Evolutionary conservation across 306 rosid genomes (phyloP), one percentile per base, ranked within the genome.

Genomic region (Mimosa bimucronata): DNA sequence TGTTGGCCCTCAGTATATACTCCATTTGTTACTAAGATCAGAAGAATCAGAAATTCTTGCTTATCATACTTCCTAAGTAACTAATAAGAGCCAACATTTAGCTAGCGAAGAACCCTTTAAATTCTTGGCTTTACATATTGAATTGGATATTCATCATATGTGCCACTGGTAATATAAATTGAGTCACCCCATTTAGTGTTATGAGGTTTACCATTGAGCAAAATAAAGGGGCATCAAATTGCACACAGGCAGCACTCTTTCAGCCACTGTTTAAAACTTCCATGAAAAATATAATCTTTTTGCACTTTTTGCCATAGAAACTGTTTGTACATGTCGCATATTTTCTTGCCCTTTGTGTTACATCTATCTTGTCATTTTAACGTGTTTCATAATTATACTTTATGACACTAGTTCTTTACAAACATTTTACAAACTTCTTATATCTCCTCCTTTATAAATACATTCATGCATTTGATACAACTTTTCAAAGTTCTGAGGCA

Each of bases 401-500:
- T 8, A 26, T 71, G 60, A 46, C 55, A 15, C 16, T 9, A 26
- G 26, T 26, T 29, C 28, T 46, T 78, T n/a, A 31, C 10, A 11
- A 76, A 42, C n/a, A 28, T 79, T 76, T 37, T 37, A 73, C 25
- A 57, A 57, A 44, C 77, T 45, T 82, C 26, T 73, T 71, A 10
- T 77, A 77, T 66, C 41, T 79, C 72, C 21, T 3, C 42, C 13
- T 30, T 61, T 79, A 67, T 60, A 67, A 38, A 73, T 41, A 15
- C 38, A 60, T 57, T 66, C 31, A 70, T 38, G 48, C 45, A 38
- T 45, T 40, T 45, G 75, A 64, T 26, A 58, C 53, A 79, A 57
- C 71, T 75, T 73, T 30, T 45, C 19, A 0, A 16, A 25, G 28
- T 68, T 82, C 73, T 85, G 79, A 71, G 77, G 26, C 66, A 58